Base-by-base conservation (phyloP, 345 rosid genomes). In the Angophora floribunda region DNA sequence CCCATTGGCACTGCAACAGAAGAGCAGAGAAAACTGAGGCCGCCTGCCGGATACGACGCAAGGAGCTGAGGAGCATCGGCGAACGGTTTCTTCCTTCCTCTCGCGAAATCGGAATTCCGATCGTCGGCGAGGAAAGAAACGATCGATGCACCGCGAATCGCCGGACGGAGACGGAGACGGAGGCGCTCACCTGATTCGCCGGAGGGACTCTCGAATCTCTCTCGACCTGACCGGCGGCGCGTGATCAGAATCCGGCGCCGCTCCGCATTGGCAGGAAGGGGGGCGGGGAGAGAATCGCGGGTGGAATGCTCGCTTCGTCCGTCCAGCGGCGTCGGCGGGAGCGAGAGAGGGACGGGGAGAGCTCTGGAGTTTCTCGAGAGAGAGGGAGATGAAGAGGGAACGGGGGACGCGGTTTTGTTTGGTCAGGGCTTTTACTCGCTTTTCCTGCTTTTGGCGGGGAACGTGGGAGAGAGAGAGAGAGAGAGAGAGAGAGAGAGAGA, bases 381-480 rank as follows among this genome's bases (percentile, higher is more conserved):
- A 36, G 10, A 24, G 52, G 19, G 59, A 41, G 84, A 55, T 50
- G 86, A 55, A 16, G 50, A 51, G 85, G 61, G 52, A 55, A 10
- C 12, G 28, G 28, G 86, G 30, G 50, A 51, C 59, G 85, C 75
- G 85, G 44, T 36, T 47, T 52, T 59, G 86, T 55, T 52, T 59
- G 86, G 90, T 61, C 87, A 47, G 85, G 86, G 61, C 61, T 55
- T 85, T 85, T 24, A 36, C 75, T 61, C 65, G 86, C 90, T 88
- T 86, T 86, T 45, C 82, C 26, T 75, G 87, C 87, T 91, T 36
- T 88, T 88, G 87, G 93, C 93, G 67, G 67, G 67, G 91, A 55
- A 55, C 22, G 61, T 21, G 61, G 22, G 61, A 55, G 61, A 55
- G 3, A 55, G 26, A 21, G 3, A 17, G 9, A 53, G 4, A 0